Percentiles rank a stretch among this genome's conserved stretches.
Conservation (phyloP, 2,329 filamentous ascomycete genomes). For the Diaporthe helianthi region DNA sequence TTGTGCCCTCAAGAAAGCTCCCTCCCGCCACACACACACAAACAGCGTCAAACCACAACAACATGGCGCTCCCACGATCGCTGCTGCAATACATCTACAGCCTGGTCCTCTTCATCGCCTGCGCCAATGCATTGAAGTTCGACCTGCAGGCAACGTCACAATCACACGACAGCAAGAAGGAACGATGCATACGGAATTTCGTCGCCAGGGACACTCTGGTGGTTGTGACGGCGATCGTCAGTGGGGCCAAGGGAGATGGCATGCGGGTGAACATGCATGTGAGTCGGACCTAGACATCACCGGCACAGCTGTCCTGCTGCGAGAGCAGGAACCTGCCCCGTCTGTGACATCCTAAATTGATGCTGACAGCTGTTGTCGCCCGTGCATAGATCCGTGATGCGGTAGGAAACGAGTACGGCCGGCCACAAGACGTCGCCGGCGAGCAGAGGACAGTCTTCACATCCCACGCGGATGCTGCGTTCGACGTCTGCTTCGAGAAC, state of each 20-base stretch:
- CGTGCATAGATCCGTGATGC: conserved; percentile 83
- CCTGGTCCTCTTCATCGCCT: conserved; percentile 61
- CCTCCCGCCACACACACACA: conserved; percentile 11
- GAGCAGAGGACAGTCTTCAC: conserved; percentile 95
- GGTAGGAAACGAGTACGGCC: conserved; percentile 94
- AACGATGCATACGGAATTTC: conserved; percentile 96
- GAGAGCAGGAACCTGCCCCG: neutral
- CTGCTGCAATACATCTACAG: conserved; percentile 66
- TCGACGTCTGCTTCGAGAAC: conserved; percentile 98
- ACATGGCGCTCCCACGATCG: conserved; percentile 59
- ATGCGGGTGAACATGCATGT: conserved; percentile 95
- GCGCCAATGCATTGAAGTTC: conserved; percentile 83
- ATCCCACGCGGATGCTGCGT: conserved; percentile 86
- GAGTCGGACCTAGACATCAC: conserved; percentile 42
- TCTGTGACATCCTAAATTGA: neutral
- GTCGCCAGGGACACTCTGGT: conserved; percentile 91
- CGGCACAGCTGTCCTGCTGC: neutral
- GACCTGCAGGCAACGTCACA: conserved; percentile 76
- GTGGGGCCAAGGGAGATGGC: conserved; percentile 88
- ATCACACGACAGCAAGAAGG: conserved; percentile 67
- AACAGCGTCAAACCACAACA: conserved; percentile 27
- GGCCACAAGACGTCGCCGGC: conserved; percentile 87
- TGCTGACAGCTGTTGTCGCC: conserved; percentile 6
- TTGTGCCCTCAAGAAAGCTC: conserved; percentile 13
- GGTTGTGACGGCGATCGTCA: conserved; percentile 89